Conservation (phyloP, 176 grass and related monocot genomes). For the maize (Zea mays) region DNA sequence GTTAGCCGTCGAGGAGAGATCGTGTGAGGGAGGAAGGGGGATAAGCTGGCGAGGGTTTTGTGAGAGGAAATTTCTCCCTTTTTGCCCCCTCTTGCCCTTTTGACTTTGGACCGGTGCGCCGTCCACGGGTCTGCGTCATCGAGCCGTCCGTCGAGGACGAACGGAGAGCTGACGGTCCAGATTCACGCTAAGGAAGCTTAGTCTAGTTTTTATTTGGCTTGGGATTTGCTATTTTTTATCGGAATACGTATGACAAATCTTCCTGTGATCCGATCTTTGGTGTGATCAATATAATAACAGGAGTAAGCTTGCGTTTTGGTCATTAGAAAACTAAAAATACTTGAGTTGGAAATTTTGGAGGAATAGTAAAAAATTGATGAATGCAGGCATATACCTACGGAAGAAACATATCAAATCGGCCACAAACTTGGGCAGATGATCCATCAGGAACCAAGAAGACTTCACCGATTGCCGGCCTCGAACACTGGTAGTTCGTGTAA, state of each 20-base stretch:
- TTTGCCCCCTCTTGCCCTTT: not conserved
- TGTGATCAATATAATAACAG: not conserved
- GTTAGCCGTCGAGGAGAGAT: constrained; percentile 7
- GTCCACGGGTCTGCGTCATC: not conserved
- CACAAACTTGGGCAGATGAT: constrained; percentile 26
- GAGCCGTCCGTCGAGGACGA: not conserved
- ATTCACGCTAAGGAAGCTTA: not conserved
- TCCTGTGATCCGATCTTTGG: not conserved
- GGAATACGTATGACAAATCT: not conserved
- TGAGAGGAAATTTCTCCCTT: not conserved
- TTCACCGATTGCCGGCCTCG: not conserved
- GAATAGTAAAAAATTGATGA: not conserved
- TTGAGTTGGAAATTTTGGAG: not conserved
- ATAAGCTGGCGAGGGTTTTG: constrained; percentile 20
- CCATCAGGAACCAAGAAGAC: not conserved
- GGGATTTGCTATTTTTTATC: not conserved
- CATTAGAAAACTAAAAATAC: not conserved
- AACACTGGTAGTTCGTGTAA: not conserved
- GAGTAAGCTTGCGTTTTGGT: no score
- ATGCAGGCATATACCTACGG: constrained; percentile 20
- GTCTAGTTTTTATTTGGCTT: not conserved
- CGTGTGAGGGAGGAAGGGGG: not conserved
- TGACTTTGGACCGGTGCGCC: not conserved
- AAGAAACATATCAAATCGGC: constrained; percentile 40
- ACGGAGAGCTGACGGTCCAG: not conserved